Base-by-base conservation (phyloP, 2,329 filamentous ascomycete species). In the Hymenoscyphus infarciens region DNA sequence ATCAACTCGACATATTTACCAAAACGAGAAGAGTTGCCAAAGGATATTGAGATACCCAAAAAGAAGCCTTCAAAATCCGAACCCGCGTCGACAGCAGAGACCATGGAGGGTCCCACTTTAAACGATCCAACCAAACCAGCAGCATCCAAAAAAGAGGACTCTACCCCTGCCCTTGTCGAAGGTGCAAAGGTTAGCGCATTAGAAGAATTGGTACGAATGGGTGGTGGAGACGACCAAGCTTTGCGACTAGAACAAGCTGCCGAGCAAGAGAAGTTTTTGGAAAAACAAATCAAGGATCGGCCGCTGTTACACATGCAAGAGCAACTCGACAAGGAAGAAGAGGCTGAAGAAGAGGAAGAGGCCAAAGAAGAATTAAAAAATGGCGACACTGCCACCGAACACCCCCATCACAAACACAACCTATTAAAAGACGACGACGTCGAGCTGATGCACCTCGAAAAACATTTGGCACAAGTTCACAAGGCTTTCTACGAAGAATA, bases 1-100 rank as follows among this genome's bases (percentile, higher is more conserved):
- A 99, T 99, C 80, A 99, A 99, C 79, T 96, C 94, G 13, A 97
- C 91, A 74, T 99, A 98, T 74, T 77, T 99, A 59, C 95, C 95
- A 0, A 96, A 96, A 75, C 87, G 83, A 63, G 77, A 83, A 69
- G 81, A 87, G 70, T 75, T 84, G 29, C 69, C 71, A 2, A 72
- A 71, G 56, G 57, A 67, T 56, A 56, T 60, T 16, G 65, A 67
- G 10, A 49, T 64, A 29, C 57, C 67, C 2, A 70, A 69, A 54
- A 72, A 70, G 60, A 70, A 67, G 39, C 56, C 55, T 19, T n/a
- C 42, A 22, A 67, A 56, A 33, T 11, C 57, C 63, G 56, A 19
- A 16, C 1, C 27, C 5, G 27, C 13, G 25, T 11, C 27, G 8
- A 11, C 53, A 4, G 11, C 25, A 55, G 53, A 31, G 29, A 16